These are phyloP conservation scores for Cairneyella variabilis DNA, from an alignment of 495 filamentous ascomycete genomes.

Conservation along the genomic window DNA sequence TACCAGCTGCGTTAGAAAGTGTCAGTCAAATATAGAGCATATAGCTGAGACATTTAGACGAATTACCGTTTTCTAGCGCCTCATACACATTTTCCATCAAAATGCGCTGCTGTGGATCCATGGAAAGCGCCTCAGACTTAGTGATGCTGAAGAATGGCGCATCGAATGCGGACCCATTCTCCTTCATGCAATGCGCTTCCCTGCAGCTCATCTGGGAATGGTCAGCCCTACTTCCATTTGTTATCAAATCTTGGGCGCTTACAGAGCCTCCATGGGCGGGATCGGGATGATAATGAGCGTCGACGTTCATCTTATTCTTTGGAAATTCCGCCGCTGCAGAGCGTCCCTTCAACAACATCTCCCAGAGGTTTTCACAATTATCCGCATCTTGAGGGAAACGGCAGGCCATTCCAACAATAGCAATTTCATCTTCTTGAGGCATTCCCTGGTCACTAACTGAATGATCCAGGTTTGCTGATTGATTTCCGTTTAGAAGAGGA, in stretches of 20 bases:
- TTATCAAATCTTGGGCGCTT: not conserved
- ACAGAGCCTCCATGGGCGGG: not conserved
- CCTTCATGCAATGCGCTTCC: constrained; percentile 41
- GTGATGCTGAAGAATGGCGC: constrained; percentile 54
- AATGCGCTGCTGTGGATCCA: constrained; percentile 54
- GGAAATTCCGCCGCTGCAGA: not conserved
- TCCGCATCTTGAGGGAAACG: constrained; percentile 53
- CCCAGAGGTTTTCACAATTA: constrained; percentile 49
- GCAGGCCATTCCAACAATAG: constrained; percentile 56
- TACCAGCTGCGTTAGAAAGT: constrained; percentile 33
- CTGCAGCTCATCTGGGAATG: not conserved
- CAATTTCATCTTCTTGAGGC: constrained; percentile 32
- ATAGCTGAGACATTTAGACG: not conserved
- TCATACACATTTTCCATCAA: constrained; percentile 52
- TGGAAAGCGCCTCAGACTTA: constrained; percentile 48
- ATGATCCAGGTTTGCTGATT: not conserved
- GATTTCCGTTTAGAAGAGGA: not conserved
- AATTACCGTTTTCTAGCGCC: constrained; percentile 3
- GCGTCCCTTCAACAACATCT: constrained; percentile 34
- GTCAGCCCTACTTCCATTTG: not conserved
- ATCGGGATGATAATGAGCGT: constrained; percentile 37
- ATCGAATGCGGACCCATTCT: constrained; percentile 51
- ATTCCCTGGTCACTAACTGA: not conserved
- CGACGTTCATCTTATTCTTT: not conserved
- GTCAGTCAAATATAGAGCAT: not conserved